phyloP scores from a whole-genome alignment of 495 filamentous ascomycete genomes.

The Penicillium canariense region DNA sequence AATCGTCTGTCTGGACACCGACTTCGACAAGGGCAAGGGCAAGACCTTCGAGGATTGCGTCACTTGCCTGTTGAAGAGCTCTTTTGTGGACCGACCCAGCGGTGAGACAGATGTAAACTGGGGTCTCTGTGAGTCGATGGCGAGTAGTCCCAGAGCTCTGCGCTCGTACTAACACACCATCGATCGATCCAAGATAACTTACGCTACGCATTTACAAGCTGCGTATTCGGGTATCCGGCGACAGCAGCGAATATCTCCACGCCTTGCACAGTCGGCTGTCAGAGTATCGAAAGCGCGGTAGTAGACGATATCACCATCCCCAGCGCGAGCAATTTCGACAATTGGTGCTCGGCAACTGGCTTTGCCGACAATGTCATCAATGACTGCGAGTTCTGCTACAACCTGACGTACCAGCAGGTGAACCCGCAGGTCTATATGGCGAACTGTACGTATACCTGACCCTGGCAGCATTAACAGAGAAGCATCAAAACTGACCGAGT shows the following conservation, averaged over 20 bases:
- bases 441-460: conserved; percentile 45
- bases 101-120: conserved; percentile 57
- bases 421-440: conserved; percentile 43
- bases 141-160: not conserved
- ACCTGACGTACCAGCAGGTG: conserved; percentile 25
- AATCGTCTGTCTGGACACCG: conserved; percentile 53
- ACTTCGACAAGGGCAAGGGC: conserved; percentile 47
- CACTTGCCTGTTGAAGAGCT: conserved; percentile 57
- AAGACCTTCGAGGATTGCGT: conserved; percentile 56
- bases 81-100: conserved; percentile 41
- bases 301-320: conserved; percentile 32
- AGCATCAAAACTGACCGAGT: not conserved
- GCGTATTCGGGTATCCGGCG: conserved; percentile 44
- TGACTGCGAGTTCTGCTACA: conserved; percentile 47
- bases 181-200: conserved; percentile 42
- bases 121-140: conserved; percentile 54
- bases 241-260: conserved; percentile 36
- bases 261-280: conserved; percentile 44
- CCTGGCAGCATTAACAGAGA: not conserved
- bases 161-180: conserved; percentile 4
- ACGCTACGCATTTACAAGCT: conserved; percentile 46
- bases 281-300: conserved; percentile 34
- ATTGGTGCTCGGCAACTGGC: conserved; percentile 33
- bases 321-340: conserved; percentile 26
- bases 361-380: conserved; percentile 45